A percentile compares a stretch with the other conserved stretches of the same genome.
These are phyloP conservation scores for Camellia japonica DNA, from an alignment of 148 eudicot genomes.

Conservation along the genomic window DNA sequence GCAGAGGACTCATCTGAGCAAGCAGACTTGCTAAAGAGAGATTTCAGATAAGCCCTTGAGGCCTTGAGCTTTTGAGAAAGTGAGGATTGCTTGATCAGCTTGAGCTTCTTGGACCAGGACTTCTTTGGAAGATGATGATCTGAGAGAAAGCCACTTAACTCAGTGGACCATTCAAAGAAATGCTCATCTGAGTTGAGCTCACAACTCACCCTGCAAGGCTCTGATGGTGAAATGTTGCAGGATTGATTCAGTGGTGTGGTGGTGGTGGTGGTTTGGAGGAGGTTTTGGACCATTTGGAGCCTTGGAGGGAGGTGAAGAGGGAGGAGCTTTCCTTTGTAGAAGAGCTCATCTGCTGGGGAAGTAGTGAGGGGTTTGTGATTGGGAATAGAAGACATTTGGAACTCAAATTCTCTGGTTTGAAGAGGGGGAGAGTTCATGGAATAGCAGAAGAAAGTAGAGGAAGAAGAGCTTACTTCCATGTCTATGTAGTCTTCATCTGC, in stretches of 20 bases:
- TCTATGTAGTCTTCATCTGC: conserved; percentile 66
- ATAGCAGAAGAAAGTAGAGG: conserved; percentile 12
- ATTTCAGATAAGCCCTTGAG: conserved; percentile 54
- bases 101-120: conserved; percentile 59
- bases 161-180: conserved; percentile 60
- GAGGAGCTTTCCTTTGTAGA: conserved; percentile 78
- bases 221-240: conserved; percentile 57
- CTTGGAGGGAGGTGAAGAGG: conserved; percentile 77
- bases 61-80: conserved; percentile 56
- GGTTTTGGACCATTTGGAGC: conserved; percentile 52
- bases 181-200: conserved; percentile 62
- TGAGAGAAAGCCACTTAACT: conserved; percentile 25
- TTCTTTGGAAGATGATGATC: conserved; percentile 32
- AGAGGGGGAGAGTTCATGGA: conserved; percentile 26
- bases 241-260: conserved; percentile 49
- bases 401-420: conserved; percentile 64
- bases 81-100: conserved; percentile 42
- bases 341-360: conserved; percentile 80
- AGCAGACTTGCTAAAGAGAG: conserved; percentile 49
- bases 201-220: conserved; percentile 59
- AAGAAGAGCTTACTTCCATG: conserved; percentile 47
- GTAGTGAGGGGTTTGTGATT: conserved; percentile 23
- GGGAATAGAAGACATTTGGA: conserved; percentile 43
- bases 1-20: conserved; percentile 34
- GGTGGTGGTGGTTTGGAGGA: conserved; percentile 34